phyloP scores from a whole-genome alignment of 176 grass and related monocot genomes.

The Zea luxurians region DNA sequence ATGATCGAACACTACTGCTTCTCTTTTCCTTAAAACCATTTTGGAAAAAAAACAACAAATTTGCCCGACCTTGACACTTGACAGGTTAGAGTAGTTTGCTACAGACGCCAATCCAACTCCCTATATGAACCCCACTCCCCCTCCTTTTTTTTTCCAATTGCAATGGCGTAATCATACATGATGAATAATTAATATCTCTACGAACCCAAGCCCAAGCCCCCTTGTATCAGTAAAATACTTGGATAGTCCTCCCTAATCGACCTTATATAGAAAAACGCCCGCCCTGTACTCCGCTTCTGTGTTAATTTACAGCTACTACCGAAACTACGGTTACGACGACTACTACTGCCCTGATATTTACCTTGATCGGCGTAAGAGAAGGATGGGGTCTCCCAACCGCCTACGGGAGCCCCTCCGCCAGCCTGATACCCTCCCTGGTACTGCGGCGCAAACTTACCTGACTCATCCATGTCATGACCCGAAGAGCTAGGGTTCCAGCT shows the following conservation, averaged over 20 bases:
- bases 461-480: constrained; percentile 27
- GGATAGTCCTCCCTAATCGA: constrained; percentile 28
- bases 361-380: constrained; percentile 51
- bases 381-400: constrained; percentile 16
- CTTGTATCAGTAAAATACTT: constrained; percentile 49
- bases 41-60: not conserved
- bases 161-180: constrained; percentile 41
- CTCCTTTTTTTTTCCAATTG: constrained; percentile 27
- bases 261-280: constrained; percentile 31
- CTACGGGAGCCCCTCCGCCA: constrained; percentile 8
- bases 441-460: not conserved
- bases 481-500: constrained; percentile 47
- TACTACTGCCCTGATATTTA: constrained; percentile 33
- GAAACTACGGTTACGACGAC: not conserved
- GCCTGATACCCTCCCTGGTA: constrained; percentile 3
- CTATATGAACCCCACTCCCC: constrained; percentile 14
- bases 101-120: not conserved
- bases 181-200: constrained; percentile 52
- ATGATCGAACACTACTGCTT: not conserved
- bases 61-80: not conserved
- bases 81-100: not conserved
- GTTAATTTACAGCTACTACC: constrained; percentile 43
- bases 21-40: not conserved
- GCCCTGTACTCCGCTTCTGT: constrained; percentile 37
- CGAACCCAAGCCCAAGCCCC: constrained; percentile 51